phyloP scores from a whole-genome alignment of 1,284 basidiomycete species.

The Cutaneotrichosporon sp. region DNA sequence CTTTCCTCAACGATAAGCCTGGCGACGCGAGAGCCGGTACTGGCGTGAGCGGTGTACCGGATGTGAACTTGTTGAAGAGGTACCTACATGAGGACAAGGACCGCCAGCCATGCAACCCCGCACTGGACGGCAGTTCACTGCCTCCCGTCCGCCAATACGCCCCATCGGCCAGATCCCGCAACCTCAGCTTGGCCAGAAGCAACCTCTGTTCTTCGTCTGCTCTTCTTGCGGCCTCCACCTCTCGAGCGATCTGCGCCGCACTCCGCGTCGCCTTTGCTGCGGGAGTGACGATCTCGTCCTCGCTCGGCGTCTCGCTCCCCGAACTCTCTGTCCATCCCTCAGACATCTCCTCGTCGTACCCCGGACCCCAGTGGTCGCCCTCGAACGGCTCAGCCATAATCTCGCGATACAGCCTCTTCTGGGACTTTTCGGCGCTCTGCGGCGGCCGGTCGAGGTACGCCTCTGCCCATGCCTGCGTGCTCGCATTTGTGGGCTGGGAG shows the following conservation, averaged over 20 bases:
- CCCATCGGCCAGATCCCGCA: conserved; percentile 16
- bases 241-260: neutral
- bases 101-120: conserved; percentile 32
- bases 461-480: conserved; percentile 27
- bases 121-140: neutral
- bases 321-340: conserved; percentile 37
- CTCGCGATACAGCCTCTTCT: conserved; percentile 30
- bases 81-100: conserved; percentile 28
- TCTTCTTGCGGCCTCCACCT: conserved; percentile 12
- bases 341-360: conserved; percentile 35
- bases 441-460: conserved; percentile 23
- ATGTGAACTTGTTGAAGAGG: neutral
- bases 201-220: conserved; percentile 15
- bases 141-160: conserved; percentile 34
- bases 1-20: neutral
- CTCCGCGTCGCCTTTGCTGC: neutral
- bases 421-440: conserved; percentile 16
- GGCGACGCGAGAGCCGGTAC: conserved; percentile 12
- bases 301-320: conserved; percentile 3
- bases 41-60: too few species aligned
- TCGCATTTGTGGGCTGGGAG: conserved; percentile 15
- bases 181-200: conserved; percentile 15
- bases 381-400: conserved; percentile 41
- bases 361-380: conserved; percentile 27
- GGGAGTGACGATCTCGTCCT: conserved; percentile 22